Evolutionary conservation across 345 rosid genomes (phyloP), one percentile per base, ranked within the genome.

Genomic region (Sonneratia alba): DNA sequence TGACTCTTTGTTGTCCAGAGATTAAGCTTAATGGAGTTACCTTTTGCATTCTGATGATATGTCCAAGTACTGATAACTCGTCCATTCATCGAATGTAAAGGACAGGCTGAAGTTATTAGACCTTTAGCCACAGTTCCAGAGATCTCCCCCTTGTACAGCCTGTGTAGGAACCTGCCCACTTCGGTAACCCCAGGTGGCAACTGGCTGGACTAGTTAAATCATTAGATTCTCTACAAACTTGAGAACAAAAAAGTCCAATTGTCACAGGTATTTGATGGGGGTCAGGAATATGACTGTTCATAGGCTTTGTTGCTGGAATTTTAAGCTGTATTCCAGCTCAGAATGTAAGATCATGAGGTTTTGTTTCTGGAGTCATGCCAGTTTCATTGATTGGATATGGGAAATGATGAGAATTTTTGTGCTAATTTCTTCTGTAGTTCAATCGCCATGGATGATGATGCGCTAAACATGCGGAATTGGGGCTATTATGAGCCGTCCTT

Each of bases 361-460:
- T 47, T 67, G 7, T 38, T 27, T 27, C 32, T 27, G 10, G 36
- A 68, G 36, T 68, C 8, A 68, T 22, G 1, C 24, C 55, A 15
- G 49, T 42, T 47, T 59, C 18, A 2, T 66, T n/a, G 21, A 9
- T 15, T 70, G 42, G 22, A 36, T 73, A 68, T 21, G 69, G 56
- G 51, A 42, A 61, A 22, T 53, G 69, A 63, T 19, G 34, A 49
- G 65, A 12, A 55, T 22, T 55, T 53, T 62, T 36, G 53, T 71
- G 57, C 71, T 74, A 68, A 75, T 19, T 34, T 47, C 65, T 70
- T 62, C 27, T 81, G 76, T 71, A 85, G 89, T 68, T 73, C 70
- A 83, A 87, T 70, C 78, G 15, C 83, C 81, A 89, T 89, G 98
- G 98, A 89, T 61, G 87, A 84, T 5, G 93, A 88, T 76, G 87